Conservation (phyloP, 192 early-diverging fungal species). For the Entomortierella beljakovae region DNA sequence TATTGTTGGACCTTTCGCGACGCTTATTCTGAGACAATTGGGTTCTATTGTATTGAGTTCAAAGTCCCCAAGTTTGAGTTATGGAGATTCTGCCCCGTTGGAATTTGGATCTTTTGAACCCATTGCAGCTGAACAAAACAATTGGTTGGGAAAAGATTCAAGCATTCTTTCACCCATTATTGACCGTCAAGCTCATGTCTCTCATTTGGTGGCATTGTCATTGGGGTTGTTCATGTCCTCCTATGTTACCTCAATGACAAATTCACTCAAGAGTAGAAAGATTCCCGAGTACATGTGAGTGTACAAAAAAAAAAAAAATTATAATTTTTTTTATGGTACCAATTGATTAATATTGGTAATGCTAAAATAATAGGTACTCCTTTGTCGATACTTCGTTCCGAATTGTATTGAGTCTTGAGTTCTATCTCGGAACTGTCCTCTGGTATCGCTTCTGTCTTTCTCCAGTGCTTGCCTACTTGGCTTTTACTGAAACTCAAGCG, state of each 20-base stretch:
- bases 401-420: constrained; percentile 46
- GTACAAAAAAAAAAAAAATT: no score
- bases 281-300: constrained; percentile 51
- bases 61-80: neutral
- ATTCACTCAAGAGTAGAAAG: constrained; percentile 47
- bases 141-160: constrained; percentile 36
- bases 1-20: constrained; percentile 27
- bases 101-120: neutral
- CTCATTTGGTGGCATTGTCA: constrained; percentile 34
- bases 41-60: constrained; percentile 20
- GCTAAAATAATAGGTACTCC: no score
- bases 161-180: constrained; percentile 31
- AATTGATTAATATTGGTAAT: no score
- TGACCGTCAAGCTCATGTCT: constrained; percentile 38
- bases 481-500: constrained; percentile 15
- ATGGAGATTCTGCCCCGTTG: neutral
- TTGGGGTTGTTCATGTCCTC: constrained; percentile 53
- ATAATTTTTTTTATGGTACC: neutral
- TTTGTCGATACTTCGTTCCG: constrained; percentile 46
- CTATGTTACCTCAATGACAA: constrained; percentile 41
- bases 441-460: constrained; percentile 50
- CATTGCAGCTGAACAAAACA: neutral
- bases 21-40: constrained; percentile 35
- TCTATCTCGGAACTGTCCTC: constrained; percentile 43
- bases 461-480: constrained; percentile 30